phyloP scores from a whole-genome alignment of 1,139 yeast species.

The Debaryomyces nepalensis region DNA sequence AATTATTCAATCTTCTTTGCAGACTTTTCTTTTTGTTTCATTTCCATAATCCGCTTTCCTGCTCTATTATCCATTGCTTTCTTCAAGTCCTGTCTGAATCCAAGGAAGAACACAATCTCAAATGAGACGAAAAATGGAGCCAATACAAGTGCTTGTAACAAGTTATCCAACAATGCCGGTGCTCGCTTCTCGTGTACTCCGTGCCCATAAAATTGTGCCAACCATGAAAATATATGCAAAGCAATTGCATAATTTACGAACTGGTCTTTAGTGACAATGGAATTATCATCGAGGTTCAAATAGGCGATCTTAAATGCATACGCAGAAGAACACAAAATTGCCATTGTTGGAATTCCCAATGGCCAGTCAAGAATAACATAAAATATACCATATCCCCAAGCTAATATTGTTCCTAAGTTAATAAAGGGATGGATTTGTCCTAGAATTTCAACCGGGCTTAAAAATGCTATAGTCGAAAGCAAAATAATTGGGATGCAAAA shows the following conservation, averaged over 20 bases:
- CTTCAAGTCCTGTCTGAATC: slow-evolving; percentile 60
- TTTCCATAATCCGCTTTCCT: slow-evolving; percentile 35
- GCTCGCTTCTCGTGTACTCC: slow-evolving; percentile 79
- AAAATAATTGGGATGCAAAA: slow-evolving; percentile 81
- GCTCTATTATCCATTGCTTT: slow-evolving; percentile 59
- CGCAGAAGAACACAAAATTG: slow-evolving; percentile 43
- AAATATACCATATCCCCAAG: slow-evolving; percentile 43
- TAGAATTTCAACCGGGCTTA: slow-evolving; percentile 27
- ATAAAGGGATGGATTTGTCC: slow-evolving; percentile 34
- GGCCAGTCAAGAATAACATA: slow-evolving; percentile 49
- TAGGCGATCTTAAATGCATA: slow-evolving; percentile 41
- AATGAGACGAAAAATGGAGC: slow-evolving; percentile 91
- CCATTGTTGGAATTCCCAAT: slow-evolving; percentile 44
- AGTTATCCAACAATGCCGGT: slow-evolving; percentile 85
- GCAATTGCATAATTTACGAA: slow-evolving; percentile 37
- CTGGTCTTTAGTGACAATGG: slow-evolving; percentile 26
- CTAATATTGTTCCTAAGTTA: slow-evolving; percentile 43
- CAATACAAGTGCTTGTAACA: slow-evolving; percentile 81
- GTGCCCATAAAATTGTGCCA: slow-evolving; percentile 89
- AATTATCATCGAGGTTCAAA: slow-evolving; percentile 19
- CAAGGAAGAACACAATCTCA: slow-evolving; percentile 72
- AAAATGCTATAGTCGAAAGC: slow-evolving; percentile 52
- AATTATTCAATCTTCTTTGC: slow-evolving; percentile 1
- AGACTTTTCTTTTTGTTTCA: slow-evolving; percentile 21
- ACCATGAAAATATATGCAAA: slow-evolving; percentile 67